These are phyloP conservation scores for Penstemon barbatus DNA, from an alignment of 257 asterid species.

Conservation along the genomic window DNA sequence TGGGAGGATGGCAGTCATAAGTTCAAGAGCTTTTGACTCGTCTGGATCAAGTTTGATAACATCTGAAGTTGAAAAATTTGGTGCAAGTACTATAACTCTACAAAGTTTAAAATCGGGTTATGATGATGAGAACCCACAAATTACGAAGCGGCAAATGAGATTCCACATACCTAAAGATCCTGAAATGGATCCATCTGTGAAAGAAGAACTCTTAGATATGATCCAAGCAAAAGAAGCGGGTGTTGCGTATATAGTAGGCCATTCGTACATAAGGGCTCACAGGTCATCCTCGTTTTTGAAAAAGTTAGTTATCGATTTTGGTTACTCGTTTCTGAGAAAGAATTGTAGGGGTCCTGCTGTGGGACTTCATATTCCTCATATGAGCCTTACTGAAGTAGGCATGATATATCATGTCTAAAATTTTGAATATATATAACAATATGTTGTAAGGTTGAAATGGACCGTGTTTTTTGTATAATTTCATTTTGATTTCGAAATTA, in stretches of 20 bases:
- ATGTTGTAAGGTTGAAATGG: slow-evolving; percentile 6
- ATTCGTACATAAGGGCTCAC: slow-evolving; percentile 84
- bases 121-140: slow-evolving; percentile 73
- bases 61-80: slow-evolving; percentile 49
- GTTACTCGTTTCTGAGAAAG: slow-evolving; percentile 86
- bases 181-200: slow-evolving; percentile 60
- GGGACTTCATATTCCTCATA: slow-evolving; percentile 89
- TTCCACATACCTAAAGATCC: slow-evolving; percentile 62
- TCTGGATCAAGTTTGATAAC: slow-evolving; percentile 48
- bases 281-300: slow-evolving; percentile 70
- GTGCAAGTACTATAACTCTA: slow-evolving; percentile 46
- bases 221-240: slow-evolving; percentile 93
- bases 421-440: not conserved
- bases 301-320: slow-evolving; percentile 81
- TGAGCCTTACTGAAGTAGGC: slow-evolving; percentile 93
- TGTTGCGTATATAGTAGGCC: slow-evolving; percentile 89
- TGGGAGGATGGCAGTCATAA: slow-evolving; percentile 96
- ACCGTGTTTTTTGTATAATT: no score
- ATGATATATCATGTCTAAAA: slow-evolving; percentile 83
- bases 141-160: slow-evolving; percentile 71
- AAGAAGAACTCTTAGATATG: slow-evolving; percentile 79
- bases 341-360: slow-evolving; percentile 95
- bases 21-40: slow-evolving; percentile 43
- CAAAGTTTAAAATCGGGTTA: slow-evolving; percentile 70
- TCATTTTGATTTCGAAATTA: no score